Evolutionary conservation across 768 basidiomycete genomes (phyloP).

Genomic region (Cyathus striatus): DNA sequence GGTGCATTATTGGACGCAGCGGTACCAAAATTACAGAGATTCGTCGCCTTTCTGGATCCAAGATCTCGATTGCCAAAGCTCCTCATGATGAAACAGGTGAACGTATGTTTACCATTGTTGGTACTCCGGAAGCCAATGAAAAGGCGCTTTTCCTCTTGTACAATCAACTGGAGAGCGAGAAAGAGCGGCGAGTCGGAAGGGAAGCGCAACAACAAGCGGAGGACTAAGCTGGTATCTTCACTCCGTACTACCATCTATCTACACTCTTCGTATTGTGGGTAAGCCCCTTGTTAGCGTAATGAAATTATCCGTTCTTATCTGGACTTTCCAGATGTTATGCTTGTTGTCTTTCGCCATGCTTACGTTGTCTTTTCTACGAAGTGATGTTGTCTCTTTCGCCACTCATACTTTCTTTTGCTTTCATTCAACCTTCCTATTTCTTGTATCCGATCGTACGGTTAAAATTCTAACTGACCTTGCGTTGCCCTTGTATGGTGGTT

Average conservation of each 20-base stretch:
- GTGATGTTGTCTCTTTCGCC: too few relatives aligned
- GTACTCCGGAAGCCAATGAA: slow-evolving; percentile 94
- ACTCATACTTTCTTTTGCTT: too few relatives aligned
- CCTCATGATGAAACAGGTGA: slow-evolving; percentile 99
- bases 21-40: slow-evolving; percentile 99
- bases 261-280: too few relatives aligned
- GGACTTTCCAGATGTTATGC: too few relatives aligned
- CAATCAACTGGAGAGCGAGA: slow-evolving; percentile 95
- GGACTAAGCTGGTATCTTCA: slow-evolving; percentile 31
- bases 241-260: slow-evolving; percentile 1
- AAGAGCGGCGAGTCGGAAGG: slow-evolving; percentile 85
- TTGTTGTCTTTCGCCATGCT: too few relatives aligned
- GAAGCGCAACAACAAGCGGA: slow-evolving; percentile 78
- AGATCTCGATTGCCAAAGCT: slow-evolving; percentile 97
- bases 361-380: too few relatives aligned
- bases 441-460: too few relatives aligned
- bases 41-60: slow-evolving; percentile 93
- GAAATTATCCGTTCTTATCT: too few relatives aligned
- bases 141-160: slow-evolving; percentile 97
- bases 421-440: too few relatives aligned
- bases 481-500: too few relatives aligned
- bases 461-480: too few relatives aligned
- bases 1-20: slow-evolving; percentile 91
- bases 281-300: too few relatives aligned
- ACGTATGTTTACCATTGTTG: slow-evolving; percentile 98